Evolutionary conservation across 2,329 filamentous ascomycete species (phyloP).

Genomic region (Diplodia corticola): DNA sequence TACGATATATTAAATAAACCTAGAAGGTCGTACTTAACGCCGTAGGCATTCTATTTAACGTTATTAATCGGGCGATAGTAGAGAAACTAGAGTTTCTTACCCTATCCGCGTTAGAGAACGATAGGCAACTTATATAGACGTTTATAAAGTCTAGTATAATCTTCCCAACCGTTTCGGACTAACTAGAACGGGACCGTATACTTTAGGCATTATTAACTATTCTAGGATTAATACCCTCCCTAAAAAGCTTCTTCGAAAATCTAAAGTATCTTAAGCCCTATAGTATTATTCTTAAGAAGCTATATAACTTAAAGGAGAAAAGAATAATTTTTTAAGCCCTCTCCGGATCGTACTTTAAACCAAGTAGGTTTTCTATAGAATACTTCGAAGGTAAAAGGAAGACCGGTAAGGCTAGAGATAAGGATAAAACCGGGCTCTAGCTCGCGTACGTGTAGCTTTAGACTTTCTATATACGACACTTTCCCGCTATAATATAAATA

Average conservation of each 20-base stretch:
- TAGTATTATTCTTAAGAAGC: conserved; percentile 22
- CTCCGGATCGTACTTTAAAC: conserved; percentile 24
- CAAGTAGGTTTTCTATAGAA: conserved; percentile 13
- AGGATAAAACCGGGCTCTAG: conserved; percentile 8
- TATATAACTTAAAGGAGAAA: conserved; percentile 21
- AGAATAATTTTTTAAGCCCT: conserved; percentile 22
- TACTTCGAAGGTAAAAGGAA: conserved; percentile 5
- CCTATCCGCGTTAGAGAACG: conserved; percentile 11
- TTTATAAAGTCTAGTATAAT: neutral
- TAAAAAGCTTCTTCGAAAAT: conserved; percentile 27
- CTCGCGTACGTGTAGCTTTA: conserved; percentile 8
- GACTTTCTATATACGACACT: conserved; percentile 11
- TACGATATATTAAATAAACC: conserved; percentile 14
- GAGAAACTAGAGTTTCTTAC: conserved; percentile 24
- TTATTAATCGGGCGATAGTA: conserved; percentile 23
- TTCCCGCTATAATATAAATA: neutral
- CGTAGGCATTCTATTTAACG: neutral
- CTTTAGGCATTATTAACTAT: neutral
- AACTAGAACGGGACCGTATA: neutral
- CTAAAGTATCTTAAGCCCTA: conserved; percentile 29
- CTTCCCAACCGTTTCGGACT: neutral
- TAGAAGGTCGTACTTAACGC: conserved; percentile 3
- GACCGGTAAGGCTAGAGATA: neutral
- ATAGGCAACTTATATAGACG: neutral
- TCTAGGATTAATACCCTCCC: conserved; percentile 25